phyloP scores from a whole-genome alignment of 164 flowering plant species.

The Cinnamomum micranthum region DNA sequence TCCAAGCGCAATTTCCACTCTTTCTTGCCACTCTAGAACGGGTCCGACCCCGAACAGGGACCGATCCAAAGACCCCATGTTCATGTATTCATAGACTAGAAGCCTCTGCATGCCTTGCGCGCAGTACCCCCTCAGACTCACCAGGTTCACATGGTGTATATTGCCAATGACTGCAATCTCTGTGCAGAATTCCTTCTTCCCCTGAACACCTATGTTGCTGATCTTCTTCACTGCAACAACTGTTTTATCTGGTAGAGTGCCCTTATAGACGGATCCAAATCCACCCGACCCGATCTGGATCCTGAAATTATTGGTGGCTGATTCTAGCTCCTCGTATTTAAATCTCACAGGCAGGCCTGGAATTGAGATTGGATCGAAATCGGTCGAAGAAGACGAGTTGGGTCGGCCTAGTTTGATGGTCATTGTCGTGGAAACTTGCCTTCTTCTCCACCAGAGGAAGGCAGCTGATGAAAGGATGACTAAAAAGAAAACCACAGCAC shows the following conservation, averaged over 20 bases:
- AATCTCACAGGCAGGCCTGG: slow-evolving; percentile 79
- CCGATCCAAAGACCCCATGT: slow-evolving; percentile 68
- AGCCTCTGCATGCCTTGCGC: slow-evolving; percentile 59
- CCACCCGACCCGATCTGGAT: slow-evolving; percentile 75
- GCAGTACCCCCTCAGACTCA: slow-evolving; percentile 72
- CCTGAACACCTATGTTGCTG: slow-evolving; percentile 53
- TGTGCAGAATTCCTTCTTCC: slow-evolving; percentile 77
- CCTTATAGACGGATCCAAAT: slow-evolving; percentile 79
- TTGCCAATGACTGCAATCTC: slow-evolving; percentile 87
- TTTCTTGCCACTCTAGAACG: slow-evolving; percentile 80
- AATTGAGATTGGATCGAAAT: slow-evolving; percentile 49
- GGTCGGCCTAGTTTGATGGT: slow-evolving; percentile 23
- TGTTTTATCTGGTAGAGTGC: slow-evolving; percentile 54
- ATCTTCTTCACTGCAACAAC: slow-evolving; percentile 83
- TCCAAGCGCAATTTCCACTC: slow-evolving; percentile 77
- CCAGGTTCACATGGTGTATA: slow-evolving; percentile 81
- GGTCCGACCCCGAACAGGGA: slow-evolving; percentile 66
- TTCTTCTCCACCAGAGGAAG: slow-evolving; percentile 49
- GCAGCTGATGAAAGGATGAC: slow-evolving; percentile 18
- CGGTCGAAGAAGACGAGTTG: slow-evolving; percentile 39
- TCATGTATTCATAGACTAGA: slow-evolving; percentile 90
- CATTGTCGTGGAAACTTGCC: slow-evolving; percentile 7
- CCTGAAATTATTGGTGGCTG: slow-evolving; percentile 62
- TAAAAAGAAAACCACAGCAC: slow-evolving; percentile 39
- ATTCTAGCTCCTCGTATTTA: slow-evolving; percentile 53